Percentiles rank a stretch among this genome's conserved stretches.
These are phyloP conservation scores for Plectosphaerella sp. DNA, from an alignment of 2,329 filamentous ascomycete genomes.

Conservation along the genomic window DNA sequence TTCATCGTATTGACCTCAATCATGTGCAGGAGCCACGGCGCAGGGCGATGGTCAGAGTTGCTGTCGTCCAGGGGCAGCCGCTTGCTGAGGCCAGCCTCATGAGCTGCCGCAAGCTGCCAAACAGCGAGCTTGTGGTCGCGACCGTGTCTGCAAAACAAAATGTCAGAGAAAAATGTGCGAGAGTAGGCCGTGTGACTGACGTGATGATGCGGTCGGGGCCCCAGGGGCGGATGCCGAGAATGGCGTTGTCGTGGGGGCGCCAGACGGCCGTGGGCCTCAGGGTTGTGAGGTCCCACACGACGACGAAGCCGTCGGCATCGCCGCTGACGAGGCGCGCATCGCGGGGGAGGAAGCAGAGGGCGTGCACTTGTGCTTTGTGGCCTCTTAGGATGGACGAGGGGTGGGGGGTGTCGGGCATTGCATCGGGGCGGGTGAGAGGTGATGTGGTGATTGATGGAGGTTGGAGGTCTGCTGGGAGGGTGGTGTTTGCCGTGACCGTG, in stretches of 20 bases:
- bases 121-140: conserved; percentile 82
- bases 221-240: conserved; percentile 73
- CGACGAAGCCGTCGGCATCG: conserved; percentile 84
- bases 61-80: conserved; percentile 65
- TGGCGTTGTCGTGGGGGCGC: conserved; percentile 74
- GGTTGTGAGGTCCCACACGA: conserved; percentile 78
- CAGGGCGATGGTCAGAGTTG: conserved; percentile 40
- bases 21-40: conserved; percentile 82
- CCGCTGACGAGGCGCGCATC: conserved; percentile 80
- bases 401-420: conserved; percentile 20
- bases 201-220: conserved; percentile 72
- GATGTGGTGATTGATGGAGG: background rate
- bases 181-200: conserved; percentile 44
- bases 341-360: conserved; percentile 63
- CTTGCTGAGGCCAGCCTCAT: conserved; percentile 62
- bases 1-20: conserved; percentile 90
- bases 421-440: background rate
- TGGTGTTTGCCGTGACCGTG: no score
- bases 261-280: conserved; percentile 81
- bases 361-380: conserved; percentile 76
- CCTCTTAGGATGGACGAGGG: conserved; percentile 72
- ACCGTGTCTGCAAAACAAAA: conserved; percentile 61
- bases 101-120: conserved; percentile 65
- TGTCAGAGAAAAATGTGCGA: background rate
- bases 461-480: background rate